phyloP scores from a whole-genome alignment of 352 stramenopile genomes.

The Pythium sukuiense region DNA sequence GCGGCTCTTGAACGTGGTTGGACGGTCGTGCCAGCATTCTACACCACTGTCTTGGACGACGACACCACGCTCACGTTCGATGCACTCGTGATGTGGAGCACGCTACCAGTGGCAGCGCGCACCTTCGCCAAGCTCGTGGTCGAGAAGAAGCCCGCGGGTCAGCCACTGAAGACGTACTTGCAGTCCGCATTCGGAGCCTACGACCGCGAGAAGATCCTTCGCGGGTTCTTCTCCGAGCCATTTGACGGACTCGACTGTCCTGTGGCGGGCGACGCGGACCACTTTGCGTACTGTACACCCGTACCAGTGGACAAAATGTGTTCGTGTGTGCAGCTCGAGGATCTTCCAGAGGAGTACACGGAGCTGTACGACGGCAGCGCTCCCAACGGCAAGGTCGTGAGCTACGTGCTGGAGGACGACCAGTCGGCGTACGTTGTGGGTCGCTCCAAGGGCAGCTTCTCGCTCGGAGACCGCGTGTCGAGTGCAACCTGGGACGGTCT shows the following conservation, averaged over 20 bases:
- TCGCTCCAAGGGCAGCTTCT: constrained; percentile 7
- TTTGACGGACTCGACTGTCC: constrained; percentile 8
- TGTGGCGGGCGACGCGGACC: constrained; percentile 12
- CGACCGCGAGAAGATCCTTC: constrained; percentile 9
- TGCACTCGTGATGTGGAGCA: constrained; percentile 17
- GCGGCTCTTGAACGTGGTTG: not conserved
- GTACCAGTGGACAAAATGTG: constrained; percentile 15
- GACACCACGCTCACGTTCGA: not conserved
- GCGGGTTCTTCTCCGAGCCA: constrained; percentile 14
- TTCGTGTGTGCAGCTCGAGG: constrained; percentile 17
- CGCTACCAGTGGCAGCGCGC: not conserved
- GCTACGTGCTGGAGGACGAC: not conserved
- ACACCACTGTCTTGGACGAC: not conserved
- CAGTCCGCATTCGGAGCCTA: constrained; percentile 1
- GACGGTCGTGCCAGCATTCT: constrained; percentile 2
- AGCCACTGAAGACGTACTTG: constrained; percentile 9
- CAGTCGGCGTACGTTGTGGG: constrained; percentile 6
- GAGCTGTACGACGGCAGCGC: constrained; percentile 16
- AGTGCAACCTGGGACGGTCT: constrained; percentile 5
- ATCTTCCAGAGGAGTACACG: constrained; percentile 16
- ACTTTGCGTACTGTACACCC: constrained; percentile 22
- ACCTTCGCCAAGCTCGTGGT: constrained; percentile 13
- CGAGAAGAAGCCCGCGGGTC: constrained; percentile 2
- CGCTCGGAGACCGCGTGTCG: not conserved
- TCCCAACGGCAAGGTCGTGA: constrained; percentile 7